Conservation (phyloP, 768 basidiomycete genomes). For the Lactarius hengduanensis region DNA sequence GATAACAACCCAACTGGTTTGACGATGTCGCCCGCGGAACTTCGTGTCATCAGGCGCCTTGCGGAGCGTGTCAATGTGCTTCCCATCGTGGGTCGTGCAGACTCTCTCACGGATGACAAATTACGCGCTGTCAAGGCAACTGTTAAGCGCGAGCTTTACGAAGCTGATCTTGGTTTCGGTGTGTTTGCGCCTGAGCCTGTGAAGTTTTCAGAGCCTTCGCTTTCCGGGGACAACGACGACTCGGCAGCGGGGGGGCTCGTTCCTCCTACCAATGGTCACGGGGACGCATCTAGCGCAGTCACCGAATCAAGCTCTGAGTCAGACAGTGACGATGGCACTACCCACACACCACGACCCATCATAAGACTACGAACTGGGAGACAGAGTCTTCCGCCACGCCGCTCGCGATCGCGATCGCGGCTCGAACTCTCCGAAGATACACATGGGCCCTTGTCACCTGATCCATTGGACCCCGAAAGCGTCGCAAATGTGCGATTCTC, state of each 20-base stretch:
- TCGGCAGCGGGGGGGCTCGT: constrained; percentile 6
- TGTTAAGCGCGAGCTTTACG: constrained; percentile 62
- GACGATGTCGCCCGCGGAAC: constrained; percentile 74
- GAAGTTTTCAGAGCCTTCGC: constrained; percentile 23
- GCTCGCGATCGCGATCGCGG: constrained; percentile 73
- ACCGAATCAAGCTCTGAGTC: constrained; percentile 39
- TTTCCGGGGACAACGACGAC: constrained; percentile 10
- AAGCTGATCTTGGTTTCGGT: constrained; percentile 72
- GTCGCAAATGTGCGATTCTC: constrained; percentile 78
- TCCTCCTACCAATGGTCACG: constrained; percentile 31
- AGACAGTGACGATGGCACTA: constrained; percentile 51
- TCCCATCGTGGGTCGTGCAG: constrained; percentile 76
- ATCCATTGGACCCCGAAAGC: constrained; percentile 61
- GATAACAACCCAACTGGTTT: constrained; percentile 50
- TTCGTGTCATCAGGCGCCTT: constrained; percentile 75
- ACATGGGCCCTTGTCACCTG: constrained; percentile 54
- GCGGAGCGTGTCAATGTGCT: constrained; percentile 74
- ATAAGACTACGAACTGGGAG: constrained; percentile 67
- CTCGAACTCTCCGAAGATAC: constrained; percentile 58
- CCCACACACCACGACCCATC: constrained; percentile 65
- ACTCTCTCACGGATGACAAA: constrained; percentile 80
- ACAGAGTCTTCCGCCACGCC: constrained; percentile 38
- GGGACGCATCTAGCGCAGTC: constrained; percentile 29
- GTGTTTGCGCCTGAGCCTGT: constrained; percentile 57
- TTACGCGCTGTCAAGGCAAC: constrained; percentile 68